Percentiles rank a stretch among this genome's conserved stretches.
Evolutionary conservation across 352 stramenopile genomes (phyloP).

Genomic region (Phytophthora macrochlamydospora): DNA sequence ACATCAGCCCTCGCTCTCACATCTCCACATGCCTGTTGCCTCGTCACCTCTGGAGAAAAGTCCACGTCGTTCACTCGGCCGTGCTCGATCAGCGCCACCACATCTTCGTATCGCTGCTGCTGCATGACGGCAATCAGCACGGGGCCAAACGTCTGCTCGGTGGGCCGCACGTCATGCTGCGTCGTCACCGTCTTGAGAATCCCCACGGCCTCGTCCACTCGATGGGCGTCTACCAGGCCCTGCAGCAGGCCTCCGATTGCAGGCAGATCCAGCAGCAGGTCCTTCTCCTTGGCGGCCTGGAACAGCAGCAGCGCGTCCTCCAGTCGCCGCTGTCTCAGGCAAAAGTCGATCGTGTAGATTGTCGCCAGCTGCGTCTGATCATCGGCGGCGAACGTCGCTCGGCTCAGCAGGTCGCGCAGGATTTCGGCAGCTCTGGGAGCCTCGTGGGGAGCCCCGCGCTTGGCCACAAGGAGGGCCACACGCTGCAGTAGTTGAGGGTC

Average conservation of each 20-base stretch:
- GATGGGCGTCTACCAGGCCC: slow-evolving; percentile 42
- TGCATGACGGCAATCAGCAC: slow-evolving; percentile 57
- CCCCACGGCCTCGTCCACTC: slow-evolving; percentile 46
- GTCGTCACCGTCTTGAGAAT: slow-evolving; percentile 46
- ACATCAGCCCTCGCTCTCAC: background rate
- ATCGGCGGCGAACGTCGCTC: slow-evolving; percentile 47
- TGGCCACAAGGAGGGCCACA: slow-evolving; percentile 68
- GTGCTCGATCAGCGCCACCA: slow-evolving; percentile 57
- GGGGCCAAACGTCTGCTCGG: slow-evolving; percentile 54
- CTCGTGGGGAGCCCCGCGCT: slow-evolving; percentile 39
- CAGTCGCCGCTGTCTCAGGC: slow-evolving; percentile 52
- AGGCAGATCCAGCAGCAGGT: slow-evolving; percentile 62
- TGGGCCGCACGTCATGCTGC: slow-evolving; percentile 56
- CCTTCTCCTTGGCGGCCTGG: slow-evolving; percentile 44
- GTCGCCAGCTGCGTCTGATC: slow-evolving; percentile 68
- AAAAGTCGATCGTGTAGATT: slow-evolving; percentile 74
- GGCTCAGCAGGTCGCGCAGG: slow-evolving; percentile 24
- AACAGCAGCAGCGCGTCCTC: slow-evolving; percentile 59
- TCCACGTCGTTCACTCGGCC: slow-evolving; percentile 48
- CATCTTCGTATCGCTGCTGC: slow-evolving; percentile 49
- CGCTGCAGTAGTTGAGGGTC: slow-evolving; percentile 49
- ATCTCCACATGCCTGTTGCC: background rate
- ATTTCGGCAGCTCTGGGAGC: slow-evolving; percentile 42
- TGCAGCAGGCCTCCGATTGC: slow-evolving; percentile 54
- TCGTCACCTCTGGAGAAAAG: slow-evolving; percentile 58